phyloP scores from a whole-genome alignment of 371 early-diverging fungal species.

The Dinochytrium kinnereticum region DNA sequence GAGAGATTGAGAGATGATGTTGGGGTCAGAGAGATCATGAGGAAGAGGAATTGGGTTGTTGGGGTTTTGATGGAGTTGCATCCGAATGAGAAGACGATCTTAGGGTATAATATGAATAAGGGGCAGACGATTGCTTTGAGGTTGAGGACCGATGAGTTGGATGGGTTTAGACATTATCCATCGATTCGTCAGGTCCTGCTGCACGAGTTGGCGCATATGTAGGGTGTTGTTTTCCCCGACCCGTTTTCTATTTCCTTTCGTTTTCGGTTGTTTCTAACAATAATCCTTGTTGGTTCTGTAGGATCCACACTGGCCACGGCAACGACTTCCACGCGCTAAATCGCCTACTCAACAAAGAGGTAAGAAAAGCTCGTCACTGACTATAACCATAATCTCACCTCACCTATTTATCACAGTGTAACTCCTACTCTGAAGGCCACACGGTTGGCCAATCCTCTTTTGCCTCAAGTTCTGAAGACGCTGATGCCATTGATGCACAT shows the following conservation, averaged over 20 bases:
- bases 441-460: not conserved
- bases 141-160: conserved; percentile 81
- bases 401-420: not conserved
- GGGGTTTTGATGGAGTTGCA: conserved; percentile 80
- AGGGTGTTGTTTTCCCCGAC: not conserved
- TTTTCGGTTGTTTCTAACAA: not conserved
- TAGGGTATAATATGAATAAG: conserved; percentile 87
- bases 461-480: not conserved
- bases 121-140: conserved; percentile 83
- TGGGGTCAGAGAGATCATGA: conserved; percentile 75
- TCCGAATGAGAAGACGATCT: conserved; percentile 75
- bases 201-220: conserved; percentile 89
- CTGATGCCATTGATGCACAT: conserved; percentile 55
- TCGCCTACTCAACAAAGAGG: conserved; percentile 75
- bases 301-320: conserved; percentile 81
- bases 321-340: conserved; percentile 81
- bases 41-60: conserved; percentile 70
- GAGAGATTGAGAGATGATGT: conserved; percentile 65
- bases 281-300: conserved; percentile 3
- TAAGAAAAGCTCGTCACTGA: too few relatives aligned
- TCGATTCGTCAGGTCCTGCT: conserved; percentile 76
- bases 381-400: conserved; percentile 4
- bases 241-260: not conserved
- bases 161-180: conserved; percentile 85
- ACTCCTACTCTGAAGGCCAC: not conserved